Conservation (phyloP, 805 yeast species). For the Suhomyces xylopsoci region DNA sequence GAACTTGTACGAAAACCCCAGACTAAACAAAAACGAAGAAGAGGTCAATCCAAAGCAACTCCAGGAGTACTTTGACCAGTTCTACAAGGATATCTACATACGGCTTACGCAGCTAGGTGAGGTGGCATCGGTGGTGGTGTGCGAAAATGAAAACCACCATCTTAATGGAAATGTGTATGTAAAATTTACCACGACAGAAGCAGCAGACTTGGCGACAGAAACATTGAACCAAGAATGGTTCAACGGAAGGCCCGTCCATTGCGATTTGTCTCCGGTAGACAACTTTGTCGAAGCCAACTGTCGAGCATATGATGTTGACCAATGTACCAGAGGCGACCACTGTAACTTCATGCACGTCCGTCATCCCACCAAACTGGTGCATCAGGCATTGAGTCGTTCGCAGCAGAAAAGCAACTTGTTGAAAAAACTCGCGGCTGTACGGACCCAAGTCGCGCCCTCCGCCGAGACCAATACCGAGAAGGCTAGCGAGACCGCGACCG, state of each 20-base stretch:
- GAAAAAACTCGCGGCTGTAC: conserved; percentile 9
- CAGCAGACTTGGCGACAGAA: conserved; percentile 59
- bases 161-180: conserved; percentile 84
- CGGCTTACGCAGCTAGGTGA: conserved; percentile 52
- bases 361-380: conserved; percentile 47
- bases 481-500: conserved; percentile 7
- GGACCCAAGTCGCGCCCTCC: not conserved
- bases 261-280: conserved; percentile 74
- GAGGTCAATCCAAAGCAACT: conserved; percentile 34
- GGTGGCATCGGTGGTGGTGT: conserved; percentile 63
- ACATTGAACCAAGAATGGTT: conserved; percentile 80
- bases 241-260: conserved; percentile 69
- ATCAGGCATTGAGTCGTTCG: conserved; percentile 36
- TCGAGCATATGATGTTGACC: conserved; percentile 58
- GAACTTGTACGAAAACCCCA: conserved; percentile 64
- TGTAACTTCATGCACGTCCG: conserved; percentile 87
- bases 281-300: conserved; percentile 73
- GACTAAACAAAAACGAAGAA: conserved; percentile 30
- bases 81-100: conserved; percentile 68
- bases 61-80: conserved; percentile 52
- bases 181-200: conserved; percentile 50
- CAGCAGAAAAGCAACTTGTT: conserved; percentile 31
- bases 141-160: conserved; percentile 82
- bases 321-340: conserved; percentile 74
- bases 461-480: not conserved